Conservation (phyloP, 169 alveolate genomes). For the Cryptosporidium parvum region DNA sequence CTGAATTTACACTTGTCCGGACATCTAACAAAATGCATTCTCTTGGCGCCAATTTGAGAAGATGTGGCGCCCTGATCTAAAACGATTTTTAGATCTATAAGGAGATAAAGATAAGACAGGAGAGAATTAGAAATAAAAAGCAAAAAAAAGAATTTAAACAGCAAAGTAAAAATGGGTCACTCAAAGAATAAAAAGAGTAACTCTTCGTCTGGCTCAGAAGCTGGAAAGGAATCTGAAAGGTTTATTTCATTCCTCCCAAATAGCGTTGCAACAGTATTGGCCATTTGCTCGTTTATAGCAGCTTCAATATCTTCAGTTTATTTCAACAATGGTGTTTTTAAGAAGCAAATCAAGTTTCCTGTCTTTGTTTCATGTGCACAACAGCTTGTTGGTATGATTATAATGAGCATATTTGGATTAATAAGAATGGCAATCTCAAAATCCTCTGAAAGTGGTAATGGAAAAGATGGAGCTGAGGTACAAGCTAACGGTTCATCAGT, state of each 20-base stretch:
- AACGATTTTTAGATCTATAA: constrained; percentile 32
- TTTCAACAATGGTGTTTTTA: constrained; percentile 53
- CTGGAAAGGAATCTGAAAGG: constrained; percentile 55
- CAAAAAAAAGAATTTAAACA: constrained; percentile 4
- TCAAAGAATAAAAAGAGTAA: constrained; percentile 57
- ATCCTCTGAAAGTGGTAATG: constrained; percentile 2
- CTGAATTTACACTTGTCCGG: neutral
- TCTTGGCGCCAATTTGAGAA: neutral
- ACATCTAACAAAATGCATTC: neutral
- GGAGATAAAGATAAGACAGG: neutral
- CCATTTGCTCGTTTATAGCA: constrained; percentile 62
- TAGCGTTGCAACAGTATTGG: constrained; percentile 60
- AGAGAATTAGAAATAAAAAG: neutral
- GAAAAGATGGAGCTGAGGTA: constrained; percentile 7
- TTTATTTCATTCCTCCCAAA: constrained; percentile 74
- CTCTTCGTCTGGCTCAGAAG: constrained; percentile 10
- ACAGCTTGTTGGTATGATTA: constrained; percentile 61
- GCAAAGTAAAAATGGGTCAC: constrained; percentile 55
- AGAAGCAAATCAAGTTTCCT: constrained; percentile 51
- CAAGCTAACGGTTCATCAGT: neutral
- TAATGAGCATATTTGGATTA: constrained; percentile 53
- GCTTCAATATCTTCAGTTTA: constrained; percentile 71
- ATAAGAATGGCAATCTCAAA: constrained; percentile 19
- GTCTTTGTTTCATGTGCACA: constrained; percentile 72
- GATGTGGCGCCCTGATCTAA: constrained; percentile 2